Evolutionary conservation across 257 asterid genomes (phyloP).

Genomic region (Coffea eugenioides): DNA sequence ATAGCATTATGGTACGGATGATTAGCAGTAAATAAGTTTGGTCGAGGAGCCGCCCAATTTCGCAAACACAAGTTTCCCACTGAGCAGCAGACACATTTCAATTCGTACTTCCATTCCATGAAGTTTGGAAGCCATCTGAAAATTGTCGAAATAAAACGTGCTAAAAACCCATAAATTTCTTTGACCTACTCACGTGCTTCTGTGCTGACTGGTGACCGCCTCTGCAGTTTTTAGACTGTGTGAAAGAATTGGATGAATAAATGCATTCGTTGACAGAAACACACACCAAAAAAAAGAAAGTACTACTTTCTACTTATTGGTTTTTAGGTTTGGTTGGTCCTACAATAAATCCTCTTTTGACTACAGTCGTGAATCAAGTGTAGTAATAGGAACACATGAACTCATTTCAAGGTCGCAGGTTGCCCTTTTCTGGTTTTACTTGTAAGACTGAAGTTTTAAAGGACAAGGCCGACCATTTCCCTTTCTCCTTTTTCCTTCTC

Average conservation of each 20-base stretch:
- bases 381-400: neutral
- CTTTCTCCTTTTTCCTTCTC: neutral
- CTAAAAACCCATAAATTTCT: too few species aligned
- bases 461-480: neutral
- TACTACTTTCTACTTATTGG: neutral
- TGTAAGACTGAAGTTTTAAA: neutral
- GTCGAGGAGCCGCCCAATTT: neutral
- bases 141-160: neutral
- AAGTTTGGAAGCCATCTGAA: conserved; percentile 17
- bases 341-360: neutral
- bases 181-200: neutral
- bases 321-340: neutral
- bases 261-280: neutral
- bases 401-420: neutral
- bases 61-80: conserved; percentile 1
- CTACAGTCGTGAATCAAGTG: neutral
- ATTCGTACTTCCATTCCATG: conserved; percentile 1
- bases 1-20: neutral
- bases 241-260: neutral
- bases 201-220: neutral
- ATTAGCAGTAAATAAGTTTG: neutral
- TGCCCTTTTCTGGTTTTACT: neutral
- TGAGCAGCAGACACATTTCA: neutral
- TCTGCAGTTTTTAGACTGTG: neutral
- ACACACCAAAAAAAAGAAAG: neutral